These are phyloP conservation scores for Penicillium subrubescens DNA, from an alignment of 495 filamentous ascomycete genomes.

Conservation along the genomic window DNA sequence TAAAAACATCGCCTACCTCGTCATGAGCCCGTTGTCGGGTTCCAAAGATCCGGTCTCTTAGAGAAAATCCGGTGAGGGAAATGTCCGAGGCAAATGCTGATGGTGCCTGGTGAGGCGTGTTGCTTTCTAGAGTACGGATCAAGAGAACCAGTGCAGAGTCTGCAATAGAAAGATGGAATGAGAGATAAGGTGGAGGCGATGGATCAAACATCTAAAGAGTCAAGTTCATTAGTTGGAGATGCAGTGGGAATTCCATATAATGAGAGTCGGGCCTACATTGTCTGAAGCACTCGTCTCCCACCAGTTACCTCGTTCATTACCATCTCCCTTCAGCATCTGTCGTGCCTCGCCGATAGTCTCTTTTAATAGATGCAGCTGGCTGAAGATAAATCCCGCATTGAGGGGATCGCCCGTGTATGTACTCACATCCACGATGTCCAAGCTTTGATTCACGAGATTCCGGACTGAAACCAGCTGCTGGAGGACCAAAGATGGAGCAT, in stretches of 20 bases:
- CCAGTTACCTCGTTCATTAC: constrained; percentile 57
- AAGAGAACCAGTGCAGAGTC: constrained; percentile 78
- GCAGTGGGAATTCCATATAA: neutral
- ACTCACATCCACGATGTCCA: constrained; percentile 79
- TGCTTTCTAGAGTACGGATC: constrained; percentile 75
- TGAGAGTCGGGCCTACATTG: constrained; percentile 40
- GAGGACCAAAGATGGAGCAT: constrained; percentile 58
- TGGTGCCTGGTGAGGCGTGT: constrained; percentile 59
- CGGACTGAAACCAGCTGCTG: constrained; percentile 69
- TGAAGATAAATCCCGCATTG: constrained; percentile 69
- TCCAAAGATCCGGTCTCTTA: constrained; percentile 59
- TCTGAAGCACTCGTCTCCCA: constrained; percentile 57
- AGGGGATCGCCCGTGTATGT: constrained; percentile 63
- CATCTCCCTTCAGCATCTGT: constrained; percentile 50
- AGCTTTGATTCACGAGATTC: constrained; percentile 71
- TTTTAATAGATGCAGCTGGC: constrained; percentile 75
- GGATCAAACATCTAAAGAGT: constrained; percentile 55
- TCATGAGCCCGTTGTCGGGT: constrained; percentile 70
- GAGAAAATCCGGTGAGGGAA: constrained; percentile 57
- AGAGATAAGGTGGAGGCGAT: constrained; percentile 59
- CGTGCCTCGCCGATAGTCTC: constrained; percentile 74
- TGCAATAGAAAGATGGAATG: constrained; percentile 74
- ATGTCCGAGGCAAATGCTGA: constrained; percentile 57
- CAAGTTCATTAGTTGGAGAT: neutral
- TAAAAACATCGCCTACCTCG: constrained; percentile 74